phyloP scores from a whole-genome alignment of 2,329 filamentous ascomycete species.

The Neopestalotiopsis sp. region DNA sequence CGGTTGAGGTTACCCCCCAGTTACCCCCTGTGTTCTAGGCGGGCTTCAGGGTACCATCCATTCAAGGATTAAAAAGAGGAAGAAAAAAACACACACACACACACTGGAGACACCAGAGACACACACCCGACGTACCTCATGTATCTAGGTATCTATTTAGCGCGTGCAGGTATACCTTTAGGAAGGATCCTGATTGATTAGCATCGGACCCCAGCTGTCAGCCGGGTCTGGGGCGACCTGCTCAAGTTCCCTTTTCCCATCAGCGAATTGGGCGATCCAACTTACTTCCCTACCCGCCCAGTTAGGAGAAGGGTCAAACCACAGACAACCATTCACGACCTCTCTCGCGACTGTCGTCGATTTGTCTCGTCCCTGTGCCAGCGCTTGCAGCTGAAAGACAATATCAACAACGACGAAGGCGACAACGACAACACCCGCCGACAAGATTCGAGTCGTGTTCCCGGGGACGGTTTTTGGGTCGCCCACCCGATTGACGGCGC shows the following conservation, averaged over 20 bases:
- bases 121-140: no score
- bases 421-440: neutral
- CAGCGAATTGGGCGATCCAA: conserved; percentile 41
- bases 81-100: no score
- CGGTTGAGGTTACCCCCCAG: conserved; percentile 6
- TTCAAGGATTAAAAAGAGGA: no score
- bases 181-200: conserved; percentile 10
- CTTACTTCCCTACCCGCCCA: conserved; percentile 40
- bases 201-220: conserved; percentile 15
- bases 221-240: conserved; percentile 21
- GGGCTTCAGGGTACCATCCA: no score
- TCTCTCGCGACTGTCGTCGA: conserved; percentile 33
- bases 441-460: neutral
- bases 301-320: conserved; percentile 29
- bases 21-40: no score
- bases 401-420: neutral
- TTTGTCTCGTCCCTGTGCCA: conserved; percentile 24
- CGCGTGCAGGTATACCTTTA: no score
- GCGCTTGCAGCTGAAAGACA: conserved; percentile 22
- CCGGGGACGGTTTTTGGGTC: neutral
- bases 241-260: conserved; percentile 28
- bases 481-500: neutral
- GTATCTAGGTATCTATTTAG: no score
- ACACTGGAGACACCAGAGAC: no score
- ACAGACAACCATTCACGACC: conserved; percentile 40